Evolutionary conservation across 352 stramenopile genomes (phyloP).

Genomic region (Phytophthora sp.): DNA sequence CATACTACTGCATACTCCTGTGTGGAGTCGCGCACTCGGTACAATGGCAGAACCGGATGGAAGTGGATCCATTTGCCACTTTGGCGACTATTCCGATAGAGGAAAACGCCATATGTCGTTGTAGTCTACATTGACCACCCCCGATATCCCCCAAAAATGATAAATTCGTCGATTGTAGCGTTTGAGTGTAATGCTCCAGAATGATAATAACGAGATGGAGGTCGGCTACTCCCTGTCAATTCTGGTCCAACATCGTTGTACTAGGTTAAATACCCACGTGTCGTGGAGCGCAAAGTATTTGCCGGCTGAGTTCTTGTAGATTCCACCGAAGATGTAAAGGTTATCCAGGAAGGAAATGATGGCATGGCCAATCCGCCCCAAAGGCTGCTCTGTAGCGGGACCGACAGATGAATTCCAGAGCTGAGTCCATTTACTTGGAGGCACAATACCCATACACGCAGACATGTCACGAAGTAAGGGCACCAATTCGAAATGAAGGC

Average conservation of each 20-base stretch:
- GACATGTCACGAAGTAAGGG: too few relatives aligned
- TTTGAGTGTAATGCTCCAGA: slow-evolving; percentile 50
- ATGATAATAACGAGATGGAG: slow-evolving; percentile 53
- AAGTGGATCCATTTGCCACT: too few relatives aligned
- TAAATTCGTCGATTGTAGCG: slow-evolving; percentile 45
- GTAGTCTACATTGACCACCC: slow-evolving; percentile 43
- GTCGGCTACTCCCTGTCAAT: slow-evolving; percentile 27
- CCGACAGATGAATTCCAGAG: slow-evolving; percentile 43
- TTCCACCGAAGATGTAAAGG: slow-evolving; percentile 70
- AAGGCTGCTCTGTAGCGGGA: slow-evolving; percentile 34
- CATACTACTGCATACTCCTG: too few relatives aligned
- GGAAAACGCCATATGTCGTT: not conserved
- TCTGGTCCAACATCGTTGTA: slow-evolving; percentile 40
- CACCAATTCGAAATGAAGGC: too few relatives aligned
- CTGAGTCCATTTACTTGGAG: too few relatives aligned
- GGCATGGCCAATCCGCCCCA: slow-evolving; percentile 60
- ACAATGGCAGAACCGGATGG: too few relatives aligned
- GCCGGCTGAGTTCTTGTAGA: slow-evolving; percentile 38
- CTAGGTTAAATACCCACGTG: slow-evolving; percentile 69
- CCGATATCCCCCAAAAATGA: slow-evolving; percentile 63
- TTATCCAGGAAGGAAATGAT: slow-evolving; percentile 52
- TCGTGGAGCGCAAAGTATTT: slow-evolving; percentile 73
- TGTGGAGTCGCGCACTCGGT: slow-evolving; percentile 43
- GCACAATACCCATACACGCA: too few relatives aligned
- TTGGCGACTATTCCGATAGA: too few relatives aligned